Base-by-base conservation (phyloP, 2,329 filamentous ascomycete genomes). In the Leptographium flavum region DNA sequence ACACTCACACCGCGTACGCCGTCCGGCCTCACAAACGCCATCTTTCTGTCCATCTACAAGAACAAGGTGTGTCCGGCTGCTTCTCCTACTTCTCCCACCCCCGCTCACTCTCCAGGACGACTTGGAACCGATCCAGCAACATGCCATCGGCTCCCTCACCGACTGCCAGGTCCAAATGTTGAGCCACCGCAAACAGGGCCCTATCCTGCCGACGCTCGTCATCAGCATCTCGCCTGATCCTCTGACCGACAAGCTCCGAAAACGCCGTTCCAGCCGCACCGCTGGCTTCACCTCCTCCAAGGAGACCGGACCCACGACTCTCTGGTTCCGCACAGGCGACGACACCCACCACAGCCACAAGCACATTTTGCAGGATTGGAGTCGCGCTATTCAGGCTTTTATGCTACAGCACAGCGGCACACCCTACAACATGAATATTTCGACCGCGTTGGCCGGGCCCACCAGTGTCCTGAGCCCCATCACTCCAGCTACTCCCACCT, bases 251-350 rank as follows among this genome's bases (percentile, higher is more conserved):
- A 79, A 76, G 56, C 64, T 77, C 50, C 71, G 74, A 45, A 81
- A 80, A 54, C 71, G 78, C 42, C 69, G 78, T 48, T 81, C 78
- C 39, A 81, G 77, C 52, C 69, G 77, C 49, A 74, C 78, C 4
- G 70, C 73, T 4, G 73, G 73, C 3, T 62, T 81, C 21, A 70
- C 69, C 10, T 58, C 64, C 7, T 68, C 61, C 47, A 76, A 71
- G 55, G 71, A 76, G 15, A 60, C 66, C 2, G 58, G 62, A 9
- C 61, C 67, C 3, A 66, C 63, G 9, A 69, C 67, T 0, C 58
- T 82, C 3, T 71, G 71, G 61, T 81, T 82, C 50, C 73, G 78
- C 28, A 62, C 67, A 0, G 62, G 68, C 5, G 73, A 79, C 17
- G 72, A 77, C 45, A 37, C 22, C 33, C 33, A 45, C 23, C 43